phyloP scores from a whole-genome alignment of 257 asterid species.

The Jacaranda mimosifolia region DNA sequence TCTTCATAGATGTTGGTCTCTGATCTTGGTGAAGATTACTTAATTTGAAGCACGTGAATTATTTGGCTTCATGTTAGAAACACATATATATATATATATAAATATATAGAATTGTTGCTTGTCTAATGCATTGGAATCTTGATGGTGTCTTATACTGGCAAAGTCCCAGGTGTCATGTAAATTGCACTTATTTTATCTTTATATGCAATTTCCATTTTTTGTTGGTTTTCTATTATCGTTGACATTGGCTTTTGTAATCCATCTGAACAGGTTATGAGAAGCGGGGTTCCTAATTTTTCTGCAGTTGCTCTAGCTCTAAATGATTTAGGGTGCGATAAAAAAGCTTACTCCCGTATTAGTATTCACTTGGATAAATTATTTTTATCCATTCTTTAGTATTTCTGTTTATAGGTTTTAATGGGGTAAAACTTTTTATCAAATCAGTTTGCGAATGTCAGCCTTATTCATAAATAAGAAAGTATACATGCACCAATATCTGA shows the following conservation, averaged over 20 bases:
- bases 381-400: constrained; percentile 14
- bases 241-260: constrained; percentile 25
- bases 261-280: constrained; percentile 84
- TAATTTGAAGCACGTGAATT: constrained; percentile 13
- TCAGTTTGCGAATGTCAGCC: background rate
- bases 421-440: background rate
- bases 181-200: constrained; percentile 27
- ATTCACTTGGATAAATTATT: constrained; percentile 4
- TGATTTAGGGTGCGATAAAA: constrained; percentile 83
- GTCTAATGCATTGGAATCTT: constrained; percentile 10
- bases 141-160: background rate
- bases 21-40: constrained; percentile 16
- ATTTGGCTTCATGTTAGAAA: constrained; percentile 8
- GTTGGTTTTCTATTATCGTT: constrained; percentile 6
- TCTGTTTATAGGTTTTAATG: constrained; percentile 6
- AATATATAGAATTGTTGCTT: background rate
- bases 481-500: background rate
- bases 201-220: constrained; percentile 22
- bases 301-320: constrained; percentile 96
- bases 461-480: background rate
- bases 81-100: background rate
- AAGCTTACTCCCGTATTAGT: constrained; percentile 28
- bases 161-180: constrained; percentile 15
- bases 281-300: constrained; percentile 97
- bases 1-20: background rate